These are phyloP conservation scores for Sporothrix pallida DNA, from an alignment of 2,329 filamentous ascomycete genomes.

Conservation along the genomic window DNA sequence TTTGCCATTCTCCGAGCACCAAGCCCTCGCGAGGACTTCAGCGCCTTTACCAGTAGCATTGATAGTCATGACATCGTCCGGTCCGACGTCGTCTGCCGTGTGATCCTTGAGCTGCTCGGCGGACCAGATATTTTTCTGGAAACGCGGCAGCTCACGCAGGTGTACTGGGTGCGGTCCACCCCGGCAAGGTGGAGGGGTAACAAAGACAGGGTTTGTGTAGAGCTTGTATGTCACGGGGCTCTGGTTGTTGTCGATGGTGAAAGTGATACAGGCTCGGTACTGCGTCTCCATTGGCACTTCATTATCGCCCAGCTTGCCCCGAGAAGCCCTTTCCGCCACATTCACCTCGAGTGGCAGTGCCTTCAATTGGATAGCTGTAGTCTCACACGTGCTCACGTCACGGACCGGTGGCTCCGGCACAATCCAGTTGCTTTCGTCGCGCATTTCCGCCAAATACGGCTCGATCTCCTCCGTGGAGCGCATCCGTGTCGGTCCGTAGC, in stretches of 20 bases:
- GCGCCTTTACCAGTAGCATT: neutral
- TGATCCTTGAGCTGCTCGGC: neutral
- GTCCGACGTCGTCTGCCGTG: neutral
- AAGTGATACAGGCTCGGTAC: conserved; percentile 1
- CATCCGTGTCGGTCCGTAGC: neutral
- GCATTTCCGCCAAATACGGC: neutral
- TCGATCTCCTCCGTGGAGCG: neutral
- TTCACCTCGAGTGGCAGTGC: too few species aligned
- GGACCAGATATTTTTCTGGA: neutral
- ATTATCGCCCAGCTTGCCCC: neutral
- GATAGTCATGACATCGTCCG: neutral
- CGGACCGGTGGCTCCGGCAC: neutral
- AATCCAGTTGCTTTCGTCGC: neutral
- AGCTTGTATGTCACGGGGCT: neutral
- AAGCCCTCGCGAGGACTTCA: neutral
- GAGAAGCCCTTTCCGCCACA: too few species aligned
- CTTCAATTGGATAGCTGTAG: neutral
- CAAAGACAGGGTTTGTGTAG: neutral
- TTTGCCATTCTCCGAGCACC: neutral
- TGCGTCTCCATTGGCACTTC: neutral
- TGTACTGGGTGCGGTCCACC: neutral
- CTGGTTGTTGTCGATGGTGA: neutral
- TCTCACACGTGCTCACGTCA: neutral
- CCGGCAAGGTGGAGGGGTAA: neutral
- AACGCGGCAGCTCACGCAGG: neutral